Evolutionary conservation across 2,329 filamentous ascomycete species (phyloP), one percentile per base, ranked within the genome.

Genomic region (Calonectria leucothoes): DNA sequence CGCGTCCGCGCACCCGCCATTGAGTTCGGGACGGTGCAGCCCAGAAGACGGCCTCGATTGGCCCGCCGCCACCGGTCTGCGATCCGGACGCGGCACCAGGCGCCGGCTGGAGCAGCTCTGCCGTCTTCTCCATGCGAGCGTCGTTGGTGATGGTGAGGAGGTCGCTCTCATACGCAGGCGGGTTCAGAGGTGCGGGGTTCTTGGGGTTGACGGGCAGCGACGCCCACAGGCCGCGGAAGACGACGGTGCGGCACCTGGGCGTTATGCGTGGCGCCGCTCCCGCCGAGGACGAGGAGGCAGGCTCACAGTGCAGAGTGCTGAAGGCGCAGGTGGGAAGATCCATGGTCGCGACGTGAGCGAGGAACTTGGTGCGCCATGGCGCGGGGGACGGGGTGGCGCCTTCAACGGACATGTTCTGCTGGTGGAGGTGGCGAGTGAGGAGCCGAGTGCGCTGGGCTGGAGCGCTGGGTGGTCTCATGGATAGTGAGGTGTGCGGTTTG

Each of bases 21-120:
- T 98, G 96, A 20, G 91, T 93, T 83, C 88, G 90, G 6, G 88
- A 87, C 52, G 93, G 90, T 76, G 91, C 89, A 12, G 92, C 87
- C 96, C 96, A 98, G 83, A 94, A 97, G 14, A 95, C 91, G 8
- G 93, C 94, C 85, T 98, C 96, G n/a, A 96, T 91, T 3, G 90
- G 88, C 1, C 92, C 92, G 48, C 95, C 92, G 42, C 93, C 89
- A 12, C 92, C 92, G 74, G 69, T 91, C 87, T 77, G 76, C 20
- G 63, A 69, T 25, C 74, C 84, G 82, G 63, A 48, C 29, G 70
- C 57, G 2, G 70, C 29, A 20, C 35, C 64, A 10, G 71, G 27
- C 2, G 49, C 87, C 86, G 66, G 72, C 57, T 45, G 57, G 88
- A 29, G 91, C 4, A 98, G 84, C 83, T 98, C 93, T 3, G 88